Evolutionary conservation across 2,329 filamentous ascomycete genomes (phyloP).

Genomic region (Trichoderma cornu-damae): DNA sequence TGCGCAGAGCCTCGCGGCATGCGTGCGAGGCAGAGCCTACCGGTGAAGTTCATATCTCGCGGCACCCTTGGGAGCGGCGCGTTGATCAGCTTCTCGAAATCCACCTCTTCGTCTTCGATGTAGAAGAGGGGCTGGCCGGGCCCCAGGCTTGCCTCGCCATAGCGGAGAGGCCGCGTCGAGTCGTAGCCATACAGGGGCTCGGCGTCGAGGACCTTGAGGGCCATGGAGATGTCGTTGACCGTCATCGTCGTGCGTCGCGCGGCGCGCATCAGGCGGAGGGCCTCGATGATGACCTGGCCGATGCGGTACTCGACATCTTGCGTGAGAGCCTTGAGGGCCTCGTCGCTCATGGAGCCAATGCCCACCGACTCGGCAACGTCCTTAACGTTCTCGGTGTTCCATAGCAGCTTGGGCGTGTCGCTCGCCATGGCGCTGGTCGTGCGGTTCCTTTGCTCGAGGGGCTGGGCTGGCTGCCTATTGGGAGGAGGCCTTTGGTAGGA

Average conservation of each 20-base stretch:
- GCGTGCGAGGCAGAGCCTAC: constrained; percentile 41
- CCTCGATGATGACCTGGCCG: constrained; percentile 87
- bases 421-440: constrained; percentile 30
- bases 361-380: constrained; percentile 96
- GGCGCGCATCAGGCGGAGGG: constrained; percentile 93
- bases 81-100: constrained; percentile 99
- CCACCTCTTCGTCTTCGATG: constrained; percentile 95
- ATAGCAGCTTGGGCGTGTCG: constrained; percentile 58
- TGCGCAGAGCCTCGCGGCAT: too few species aligned
- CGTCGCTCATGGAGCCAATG: constrained; percentile 73
- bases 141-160: constrained; percentile 88
- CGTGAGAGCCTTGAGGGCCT: constrained; percentile 79
- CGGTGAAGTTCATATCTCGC: constrained; percentile 84
- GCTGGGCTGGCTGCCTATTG: neutral
- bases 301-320: constrained; percentile 95
- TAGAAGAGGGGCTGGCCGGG: constrained; percentile 95
- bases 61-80: constrained; percentile 92
- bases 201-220: constrained; percentile 79
- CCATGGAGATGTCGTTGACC: constrained; percentile 84
- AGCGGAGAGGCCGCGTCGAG: constrained; percentile 79
- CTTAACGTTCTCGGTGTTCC: constrained; percentile 93
- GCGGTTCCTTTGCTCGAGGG: neutral
- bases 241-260: constrained; percentile 79
- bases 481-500: neutral
- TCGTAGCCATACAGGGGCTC: constrained; percentile 97